These are phyloP conservation scores for Fomitopsis schrenkii DNA, from an alignment of 1,284 basidiomycete genomes.

Conservation along the genomic window DNA sequence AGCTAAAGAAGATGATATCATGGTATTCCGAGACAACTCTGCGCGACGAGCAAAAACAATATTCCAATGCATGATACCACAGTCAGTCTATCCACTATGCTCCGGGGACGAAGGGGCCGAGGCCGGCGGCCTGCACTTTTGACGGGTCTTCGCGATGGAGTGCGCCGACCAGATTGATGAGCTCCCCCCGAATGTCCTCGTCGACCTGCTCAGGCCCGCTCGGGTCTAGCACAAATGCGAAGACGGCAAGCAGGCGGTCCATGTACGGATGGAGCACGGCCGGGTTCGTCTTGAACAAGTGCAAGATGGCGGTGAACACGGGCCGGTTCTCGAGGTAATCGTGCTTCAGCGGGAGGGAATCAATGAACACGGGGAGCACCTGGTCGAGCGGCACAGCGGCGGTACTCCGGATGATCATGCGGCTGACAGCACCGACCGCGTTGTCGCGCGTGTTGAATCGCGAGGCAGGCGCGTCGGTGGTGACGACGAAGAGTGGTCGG, in stretches of 20 bases:
- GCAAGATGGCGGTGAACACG: conserved; percentile 88
- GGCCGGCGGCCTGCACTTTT: conserved; percentile 73
- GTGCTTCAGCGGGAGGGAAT: conserved; percentile 82
- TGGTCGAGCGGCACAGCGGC: conserved; percentile 86
- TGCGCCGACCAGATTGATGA: conserved; percentile 73
- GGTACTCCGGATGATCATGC: conserved; percentile 84
- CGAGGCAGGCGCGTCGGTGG: conserved; percentile 56
- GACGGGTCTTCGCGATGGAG: conserved; percentile 73
- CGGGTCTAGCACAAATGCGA: conserved; percentile 83
- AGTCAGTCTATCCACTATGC: neutral
- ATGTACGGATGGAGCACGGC: conserved; percentile 72
- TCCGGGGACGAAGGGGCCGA: conserved; percentile 46
- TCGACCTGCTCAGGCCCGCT: conserved; percentile 68
- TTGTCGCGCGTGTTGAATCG: conserved; percentile 91
- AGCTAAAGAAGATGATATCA: neutral
- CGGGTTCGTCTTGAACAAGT: conserved; percentile 78
- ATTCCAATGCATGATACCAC: neutral
- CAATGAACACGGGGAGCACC: conserved; percentile 83
- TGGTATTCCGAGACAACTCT: neutral
- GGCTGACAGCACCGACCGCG: conserved; percentile 88
- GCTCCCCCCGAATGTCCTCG: conserved; percentile 70
- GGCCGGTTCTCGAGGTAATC: conserved; percentile 90
- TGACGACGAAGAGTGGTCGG: conserved; percentile 77
- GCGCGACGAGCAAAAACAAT: neutral
- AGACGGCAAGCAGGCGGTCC: conserved; percentile 81